Evolutionary conservation across 768 basidiomycete genomes (phyloP), one percentile per base, ranked within the genome.

Genomic region (Boletus sensibilis): DNA sequence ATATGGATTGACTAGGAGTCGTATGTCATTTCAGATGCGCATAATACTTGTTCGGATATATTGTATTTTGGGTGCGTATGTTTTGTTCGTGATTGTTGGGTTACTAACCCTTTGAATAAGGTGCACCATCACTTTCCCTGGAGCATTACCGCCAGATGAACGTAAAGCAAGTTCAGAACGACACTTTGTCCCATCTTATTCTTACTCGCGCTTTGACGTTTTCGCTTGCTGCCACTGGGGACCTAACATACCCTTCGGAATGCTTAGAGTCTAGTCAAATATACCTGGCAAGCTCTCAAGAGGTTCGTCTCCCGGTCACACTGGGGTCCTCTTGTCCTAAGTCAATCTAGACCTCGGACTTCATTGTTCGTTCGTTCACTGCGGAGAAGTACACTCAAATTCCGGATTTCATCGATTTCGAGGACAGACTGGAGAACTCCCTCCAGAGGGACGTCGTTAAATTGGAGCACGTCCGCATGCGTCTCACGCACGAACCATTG

Each of bases 371-470:
- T 43, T 90, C 90, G 10, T 92, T 94, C 68, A 81, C 78, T 12
- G 71, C 76, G 12, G 92, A 94, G 72, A 93, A 90, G 70, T 93
- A 93, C 68, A 88, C 90, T 27, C 90, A 94, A 86, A 88, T 95
- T 52, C 85, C 88, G 20, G 90, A 94, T 65, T 94, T 96, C 65
- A 84, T 91, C 53, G 71, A 74, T 7, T 94, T 95, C 56, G 89
- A 94, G 67, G 85, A 88, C 48, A 80, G 83, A 38, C 74, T 96
- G 10, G 90, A 93, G 57, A 88, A 87, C 68, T 95, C 93, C 5
- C 78, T 95, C 10, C 90, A 94, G 68, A 82, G 92, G 25, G 91
- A 94, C 59, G 78, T 89, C 16, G 79, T 89, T 60, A 88, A 90
- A 67, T 74, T 94, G 61, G 93, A 96, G 68, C 85, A 93, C 65